Percentiles rank a stretch among this genome's conserved stretches.
Evolutionary conservation across 23 red algal genomes (phyloP).

Genomic region (Gracilaria vermiculophylla): DNA sequence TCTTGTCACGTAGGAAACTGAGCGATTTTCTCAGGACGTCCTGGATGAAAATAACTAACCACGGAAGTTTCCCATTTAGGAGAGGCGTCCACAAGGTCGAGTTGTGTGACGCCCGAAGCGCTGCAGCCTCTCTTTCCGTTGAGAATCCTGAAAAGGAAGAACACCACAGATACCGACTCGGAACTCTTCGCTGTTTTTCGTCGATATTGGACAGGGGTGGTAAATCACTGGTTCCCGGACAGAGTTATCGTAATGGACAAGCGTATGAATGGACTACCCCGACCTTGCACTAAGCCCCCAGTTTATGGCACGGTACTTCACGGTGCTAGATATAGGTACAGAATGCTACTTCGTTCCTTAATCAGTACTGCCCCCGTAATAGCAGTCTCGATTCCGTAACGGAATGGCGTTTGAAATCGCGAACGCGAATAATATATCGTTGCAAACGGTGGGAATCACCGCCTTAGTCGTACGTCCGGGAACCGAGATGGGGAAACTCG

Average conservation of each 20-base stretch:
- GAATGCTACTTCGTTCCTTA: not conserved
- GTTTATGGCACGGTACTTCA: not conserved
- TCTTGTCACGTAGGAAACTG: no score
- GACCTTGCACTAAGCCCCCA: not conserved
- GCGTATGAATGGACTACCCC: not conserved
- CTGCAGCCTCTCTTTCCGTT: not conserved
- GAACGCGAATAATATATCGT: not conserved
- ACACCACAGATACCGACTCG: not conserved
- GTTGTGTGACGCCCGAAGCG: no score
- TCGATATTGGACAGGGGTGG: not conserved
- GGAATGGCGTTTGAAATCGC: not conserved
- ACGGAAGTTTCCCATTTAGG: not conserved
- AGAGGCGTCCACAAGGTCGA: not conserved
- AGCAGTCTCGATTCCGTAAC: not conserved
- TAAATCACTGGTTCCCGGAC: not conserved
- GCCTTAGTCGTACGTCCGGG: not conserved
- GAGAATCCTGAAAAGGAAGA: not conserved
- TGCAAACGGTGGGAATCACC: not conserved
- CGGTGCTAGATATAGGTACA: not conserved
- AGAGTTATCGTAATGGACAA: not conserved
- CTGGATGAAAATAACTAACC: no score
- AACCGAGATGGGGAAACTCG: not conserved
- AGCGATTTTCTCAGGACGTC: no score
- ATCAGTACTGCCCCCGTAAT: not conserved
- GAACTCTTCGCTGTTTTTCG: not conserved